These are phyloP conservation scores for Penicillium diatomitis DNA, from an alignment of 495 filamentous ascomycete genomes.

Conservation along the genomic window DNA sequence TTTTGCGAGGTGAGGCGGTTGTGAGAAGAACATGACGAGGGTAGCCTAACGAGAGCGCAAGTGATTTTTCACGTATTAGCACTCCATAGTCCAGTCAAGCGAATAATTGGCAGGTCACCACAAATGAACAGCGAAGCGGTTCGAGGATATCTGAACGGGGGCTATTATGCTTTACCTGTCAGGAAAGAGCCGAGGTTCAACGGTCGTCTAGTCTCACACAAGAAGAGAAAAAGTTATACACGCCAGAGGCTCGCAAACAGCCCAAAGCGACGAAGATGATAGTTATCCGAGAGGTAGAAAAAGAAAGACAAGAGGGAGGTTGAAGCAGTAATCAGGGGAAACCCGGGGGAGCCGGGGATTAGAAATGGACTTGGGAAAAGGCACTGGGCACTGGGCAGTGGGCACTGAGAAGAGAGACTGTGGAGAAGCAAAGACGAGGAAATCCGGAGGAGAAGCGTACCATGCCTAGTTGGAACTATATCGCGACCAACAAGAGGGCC, in stretches of 20 bases:
- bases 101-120: too few species aligned
- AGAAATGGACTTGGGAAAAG: constrained; percentile 1
- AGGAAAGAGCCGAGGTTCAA: too few species aligned
- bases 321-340: background rate
- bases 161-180: too few species aligned
- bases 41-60: background rate
- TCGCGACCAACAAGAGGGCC: constrained; percentile 5
- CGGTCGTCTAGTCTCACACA: too few species aligned
- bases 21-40: constrained; percentile 34
- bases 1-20: constrained; percentile 31
- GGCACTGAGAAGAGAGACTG: constrained; percentile 1
- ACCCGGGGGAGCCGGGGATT: background rate
- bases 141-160: too few species aligned
- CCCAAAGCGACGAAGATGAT: too few species aligned
- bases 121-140: too few species aligned
- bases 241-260: too few species aligned
- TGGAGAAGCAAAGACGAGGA: background rate
- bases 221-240: too few species aligned
- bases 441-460: constrained; percentile 12
- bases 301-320: background rate
- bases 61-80: background rate
- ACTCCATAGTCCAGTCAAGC: background rate
- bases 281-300: background rate
- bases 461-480: constrained; percentile 10
- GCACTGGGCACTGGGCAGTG: constrained; percentile 1